Evolutionary conservation across 345 rosid genomes (phyloP).

Genomic region (Pelargonium nanum): DNA sequence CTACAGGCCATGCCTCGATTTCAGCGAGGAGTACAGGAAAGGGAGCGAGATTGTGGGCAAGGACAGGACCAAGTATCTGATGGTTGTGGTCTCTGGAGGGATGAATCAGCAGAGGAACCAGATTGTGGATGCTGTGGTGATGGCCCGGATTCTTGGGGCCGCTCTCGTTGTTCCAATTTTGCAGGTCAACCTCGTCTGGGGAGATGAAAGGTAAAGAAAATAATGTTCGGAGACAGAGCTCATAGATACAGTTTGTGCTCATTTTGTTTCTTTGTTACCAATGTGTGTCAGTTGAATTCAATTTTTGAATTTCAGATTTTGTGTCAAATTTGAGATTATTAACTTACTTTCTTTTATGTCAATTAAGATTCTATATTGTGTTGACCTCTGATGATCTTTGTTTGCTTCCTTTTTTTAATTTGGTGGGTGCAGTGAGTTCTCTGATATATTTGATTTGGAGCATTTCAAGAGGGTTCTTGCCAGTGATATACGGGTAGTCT

Average conservation of each 20-base stretch:
- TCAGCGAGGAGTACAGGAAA: constrained; percentile 38
- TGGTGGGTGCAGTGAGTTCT: constrained; percentile 66
- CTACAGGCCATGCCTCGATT: constrained; percentile 51
- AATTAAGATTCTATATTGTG: background rate
- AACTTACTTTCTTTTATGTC: too few relatives aligned
- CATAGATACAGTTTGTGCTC: background rate
- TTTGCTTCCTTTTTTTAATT: constrained; percentile 1
- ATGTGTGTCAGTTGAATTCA: background rate
- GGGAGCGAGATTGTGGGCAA: constrained; percentile 23
- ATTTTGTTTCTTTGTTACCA: background rate
- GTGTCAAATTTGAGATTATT: background rate
- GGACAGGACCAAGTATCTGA: constrained; percentile 42
- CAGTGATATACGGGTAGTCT: constrained; percentile 74
- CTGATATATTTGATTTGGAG: constrained; percentile 88
- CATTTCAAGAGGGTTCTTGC: constrained; percentile 73
- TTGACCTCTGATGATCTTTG: background rate
- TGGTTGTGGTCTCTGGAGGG: constrained; percentile 80
- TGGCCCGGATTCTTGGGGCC: constrained; percentile 81
- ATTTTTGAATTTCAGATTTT: too few relatives aligned
- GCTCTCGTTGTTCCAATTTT: constrained; percentile 70
- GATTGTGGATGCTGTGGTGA: constrained; percentile 82
- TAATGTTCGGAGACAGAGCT: background rate
- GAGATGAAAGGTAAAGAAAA: constrained; percentile 86
- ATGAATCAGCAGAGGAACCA: constrained; percentile 89
- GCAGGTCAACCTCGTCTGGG: constrained; percentile 86